Evolutionary conservation across 2,329 filamentous ascomycete genomes (phyloP).

Genomic region (Tolypocladium sp.): DNA sequence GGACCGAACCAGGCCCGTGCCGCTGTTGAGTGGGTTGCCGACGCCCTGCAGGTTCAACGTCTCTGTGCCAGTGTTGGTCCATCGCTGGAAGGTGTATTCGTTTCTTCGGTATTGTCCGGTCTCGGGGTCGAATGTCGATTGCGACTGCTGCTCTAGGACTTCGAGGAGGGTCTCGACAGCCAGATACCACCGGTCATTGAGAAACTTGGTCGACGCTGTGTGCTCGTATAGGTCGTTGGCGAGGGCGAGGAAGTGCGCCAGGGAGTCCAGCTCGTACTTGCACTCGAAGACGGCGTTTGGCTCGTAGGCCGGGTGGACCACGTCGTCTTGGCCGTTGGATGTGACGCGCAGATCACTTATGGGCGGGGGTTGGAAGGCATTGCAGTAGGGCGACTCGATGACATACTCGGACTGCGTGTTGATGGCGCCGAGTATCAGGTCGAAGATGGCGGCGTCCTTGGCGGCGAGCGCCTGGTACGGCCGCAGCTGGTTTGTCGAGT

Average conservation of each 20-base stretch:
- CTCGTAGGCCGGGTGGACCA: conserved; percentile 81
- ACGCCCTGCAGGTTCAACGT: conserved; percentile 74
- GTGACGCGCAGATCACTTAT: conserved; percentile 65
- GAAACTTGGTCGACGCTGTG: conserved; percentile 68
- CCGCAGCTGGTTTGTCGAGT: conserved; percentile 86
- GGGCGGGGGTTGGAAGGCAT: conserved; percentile 91
- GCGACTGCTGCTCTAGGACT: conserved; percentile 70
- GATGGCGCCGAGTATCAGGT: conserved; percentile 82
- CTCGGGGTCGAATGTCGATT: conserved; percentile 66
- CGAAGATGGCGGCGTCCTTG: conserved; percentile 69
- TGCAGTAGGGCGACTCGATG: conserved; percentile 92
- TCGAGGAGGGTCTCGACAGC: conserved; percentile 67
- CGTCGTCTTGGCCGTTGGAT: conserved; percentile 73
- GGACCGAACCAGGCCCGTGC: conserved; percentile 78
- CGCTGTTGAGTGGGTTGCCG: conserved; percentile 83
- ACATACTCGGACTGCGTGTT: conserved; percentile 95
- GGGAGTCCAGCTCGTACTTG: conserved; percentile 96
- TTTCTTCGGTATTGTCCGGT: conserved; percentile 60
- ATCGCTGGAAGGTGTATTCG: conserved; percentile 78
- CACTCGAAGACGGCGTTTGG: conserved; percentile 85
- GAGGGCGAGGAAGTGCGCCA: conserved; percentile 82
- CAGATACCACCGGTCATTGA: conserved; percentile 68
- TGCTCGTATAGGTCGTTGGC: conserved; percentile 79
- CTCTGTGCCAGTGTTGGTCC: conserved; percentile 77
- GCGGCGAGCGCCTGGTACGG: conserved; percentile 82